A percentile compares a stretch with the other conserved stretches of the same genome.
Evolutionary conservation across 2,329 filamentous ascomycete species (phyloP).

Genomic region (Colletotrichum sp.): DNA sequence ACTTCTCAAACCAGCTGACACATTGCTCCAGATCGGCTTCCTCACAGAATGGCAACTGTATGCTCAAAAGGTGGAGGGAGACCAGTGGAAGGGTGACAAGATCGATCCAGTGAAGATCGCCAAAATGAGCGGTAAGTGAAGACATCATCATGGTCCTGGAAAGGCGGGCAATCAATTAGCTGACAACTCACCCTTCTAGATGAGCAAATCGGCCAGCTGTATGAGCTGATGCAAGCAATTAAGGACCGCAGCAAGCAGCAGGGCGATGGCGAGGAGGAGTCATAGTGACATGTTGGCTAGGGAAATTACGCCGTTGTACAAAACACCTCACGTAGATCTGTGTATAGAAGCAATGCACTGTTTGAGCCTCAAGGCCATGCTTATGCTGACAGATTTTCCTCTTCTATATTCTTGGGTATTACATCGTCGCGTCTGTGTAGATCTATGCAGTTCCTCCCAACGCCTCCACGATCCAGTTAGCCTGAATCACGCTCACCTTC

Average conservation of each 20-base stretch:
- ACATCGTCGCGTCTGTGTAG: too few relatives aligned
- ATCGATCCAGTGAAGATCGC: slow-evolving; percentile 84
- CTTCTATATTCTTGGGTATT: too few relatives aligned
- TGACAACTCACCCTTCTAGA: too few relatives aligned
- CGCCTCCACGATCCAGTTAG: slow-evolving; percentile 62
- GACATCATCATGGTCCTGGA: too few relatives aligned
- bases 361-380: not conserved
- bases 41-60: slow-evolving; percentile 97
- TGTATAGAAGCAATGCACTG: not conserved
- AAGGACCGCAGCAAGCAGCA: slow-evolving; percentile 37
- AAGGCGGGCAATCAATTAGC: too few relatives aligned
- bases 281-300: slow-evolving; percentile 14
- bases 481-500: slow-evolving; percentile 67
- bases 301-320: not conserved
- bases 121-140: slow-evolving; percentile 86
- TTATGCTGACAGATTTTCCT: too few relatives aligned
- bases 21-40: slow-evolving; percentile 79
- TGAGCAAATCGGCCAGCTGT: slow-evolving; percentile 50
- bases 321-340: not conserved
- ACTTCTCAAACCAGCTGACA: too few relatives aligned
- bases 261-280: slow-evolving; percentile 28
- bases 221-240: slow-evolving; percentile 91
- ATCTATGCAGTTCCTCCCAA: slow-evolving; percentile 31
- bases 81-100: slow-evolving; percentile 83
- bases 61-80: slow-evolving; percentile 88